A percentile compares a stretch with the other conserved stretches of the same genome.
Conservation (phyloP, 2,329 filamentous ascomycete genomes). For the Emericellopsis atlantica region DNA sequence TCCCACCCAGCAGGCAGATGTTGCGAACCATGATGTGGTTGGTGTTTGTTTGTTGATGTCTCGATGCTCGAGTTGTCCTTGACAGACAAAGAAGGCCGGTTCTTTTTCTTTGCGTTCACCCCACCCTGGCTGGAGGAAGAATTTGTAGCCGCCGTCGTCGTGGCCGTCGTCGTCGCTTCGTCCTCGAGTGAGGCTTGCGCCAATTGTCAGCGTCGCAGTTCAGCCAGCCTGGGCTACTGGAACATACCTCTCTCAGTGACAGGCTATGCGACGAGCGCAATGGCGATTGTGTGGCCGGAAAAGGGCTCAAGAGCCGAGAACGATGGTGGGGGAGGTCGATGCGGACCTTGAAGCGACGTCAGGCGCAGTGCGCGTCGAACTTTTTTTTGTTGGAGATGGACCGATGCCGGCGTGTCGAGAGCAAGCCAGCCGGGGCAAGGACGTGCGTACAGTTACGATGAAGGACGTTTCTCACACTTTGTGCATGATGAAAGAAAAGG, state of each 20-base stretch:
- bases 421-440: background rate
- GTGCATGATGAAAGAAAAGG: too few relatives aligned
- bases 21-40: conserved; percentile 68
- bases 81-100: background rate
- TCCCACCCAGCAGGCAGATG: conserved; percentile 85
- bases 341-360: background rate
- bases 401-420: background rate
- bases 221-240: too few relatives aligned
- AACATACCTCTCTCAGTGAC: too few relatives aligned
- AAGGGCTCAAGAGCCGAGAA: background rate
- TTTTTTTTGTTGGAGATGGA: background rate
- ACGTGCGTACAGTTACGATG: background rate
- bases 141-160: background rate
- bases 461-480: too few relatives aligned
- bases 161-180: too few relatives aligned
- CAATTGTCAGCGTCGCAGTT: too few relatives aligned
- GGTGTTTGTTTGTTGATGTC: too few relatives aligned
- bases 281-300: background rate
- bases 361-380: background rate
- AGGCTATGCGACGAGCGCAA: background rate
- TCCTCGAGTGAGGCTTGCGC: too few relatives aligned
- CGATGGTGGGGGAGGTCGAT: background rate
- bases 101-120: conserved; percentile 1
- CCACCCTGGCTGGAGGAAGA: background rate
- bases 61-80: conserved; percentile 5